A percentile compares a stretch with the other conserved stretches of the same genome.
These are phyloP conservation scores for Pelargonium citronellum DNA, from an alignment of 441 rosid species.

Conservation along the genomic window DNA sequence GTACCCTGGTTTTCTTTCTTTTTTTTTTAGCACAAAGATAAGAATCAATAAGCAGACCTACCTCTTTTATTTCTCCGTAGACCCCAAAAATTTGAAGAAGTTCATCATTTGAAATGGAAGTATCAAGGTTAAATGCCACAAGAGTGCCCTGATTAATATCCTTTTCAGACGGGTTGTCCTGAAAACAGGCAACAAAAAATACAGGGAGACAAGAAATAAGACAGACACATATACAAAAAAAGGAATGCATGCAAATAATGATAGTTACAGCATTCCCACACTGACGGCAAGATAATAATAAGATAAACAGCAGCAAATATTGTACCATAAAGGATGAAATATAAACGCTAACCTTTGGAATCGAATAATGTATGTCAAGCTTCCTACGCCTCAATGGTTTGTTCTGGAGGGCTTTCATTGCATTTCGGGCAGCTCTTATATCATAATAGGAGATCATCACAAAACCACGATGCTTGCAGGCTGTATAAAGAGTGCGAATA, in stretches of 20 bases:
- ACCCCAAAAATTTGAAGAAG: constrained; percentile 42
- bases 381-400: constrained; percentile 35
- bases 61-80: constrained; percentile 57
- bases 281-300: not conserved
- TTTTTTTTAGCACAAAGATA: not conserved
- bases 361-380: constrained; percentile 52
- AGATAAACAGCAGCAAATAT: constrained; percentile 7
- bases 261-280: not conserved
- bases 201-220: not conserved
- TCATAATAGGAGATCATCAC: constrained; percentile 57
- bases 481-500: constrained; percentile 40
- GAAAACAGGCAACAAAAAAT: constrained; percentile 16
- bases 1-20: not conserved
- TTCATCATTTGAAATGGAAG: constrained; percentile 48
- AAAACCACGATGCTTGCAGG: constrained; percentile 56
- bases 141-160: constrained; percentile 49
- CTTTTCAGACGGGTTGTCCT: constrained; percentile 51
- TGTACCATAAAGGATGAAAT: constrained; percentile 9
- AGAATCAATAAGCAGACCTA: constrained; percentile 19
- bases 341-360: constrained; percentile 41
- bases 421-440: constrained; percentile 48
- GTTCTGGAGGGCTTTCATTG: constrained; percentile 53
- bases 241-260: constrained; percentile 9
- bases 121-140: constrained; percentile 38
- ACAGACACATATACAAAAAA: constrained; percentile 9